Evolutionary conservation across 345 rosid genomes (phyloP).

Genomic region (Eucalyptus curtisii): DNA sequence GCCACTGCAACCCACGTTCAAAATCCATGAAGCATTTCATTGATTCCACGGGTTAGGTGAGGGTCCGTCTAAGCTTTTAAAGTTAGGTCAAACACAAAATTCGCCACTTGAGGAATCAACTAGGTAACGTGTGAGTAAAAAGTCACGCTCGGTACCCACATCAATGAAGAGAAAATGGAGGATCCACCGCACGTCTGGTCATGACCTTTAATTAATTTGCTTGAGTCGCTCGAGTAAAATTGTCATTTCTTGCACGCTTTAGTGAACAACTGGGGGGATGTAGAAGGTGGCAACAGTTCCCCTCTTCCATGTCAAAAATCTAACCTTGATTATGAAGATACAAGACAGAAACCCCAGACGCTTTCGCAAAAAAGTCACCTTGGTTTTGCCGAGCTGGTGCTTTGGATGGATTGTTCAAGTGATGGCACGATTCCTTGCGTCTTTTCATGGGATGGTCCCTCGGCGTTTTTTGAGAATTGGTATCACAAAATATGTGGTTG

Average conservation of each 20-base stretch:
- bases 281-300: not conserved
- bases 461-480: not conserved
- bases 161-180: not conserved
- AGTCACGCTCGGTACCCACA: not conserved
- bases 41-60: not conserved
- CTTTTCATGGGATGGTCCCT: not conserved
- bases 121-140: not conserved
- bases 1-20: fast-evolving
- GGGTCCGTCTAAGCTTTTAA: not conserved
- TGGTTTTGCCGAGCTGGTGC: not conserved
- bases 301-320: not conserved
- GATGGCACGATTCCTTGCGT: not conserved
- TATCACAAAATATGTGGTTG: not conserved
- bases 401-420: not conserved
- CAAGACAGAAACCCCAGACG: not conserved
- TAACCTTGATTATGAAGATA: not conserved
- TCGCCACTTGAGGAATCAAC: not conserved
- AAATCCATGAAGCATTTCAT: not conserved
- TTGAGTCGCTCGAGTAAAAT: not conserved
- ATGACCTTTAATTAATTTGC: not conserved
- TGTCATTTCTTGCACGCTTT: not conserved
- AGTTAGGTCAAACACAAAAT: not conserved
- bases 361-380: not conserved
- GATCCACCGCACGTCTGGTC: not conserved
- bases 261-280: not conserved